Percentiles rank a stretch among this genome's conserved stretches.
Conservation (phyloP, 2,329 filamentous ascomycete genomes). For the Botryotinia convoluta region DNA sequence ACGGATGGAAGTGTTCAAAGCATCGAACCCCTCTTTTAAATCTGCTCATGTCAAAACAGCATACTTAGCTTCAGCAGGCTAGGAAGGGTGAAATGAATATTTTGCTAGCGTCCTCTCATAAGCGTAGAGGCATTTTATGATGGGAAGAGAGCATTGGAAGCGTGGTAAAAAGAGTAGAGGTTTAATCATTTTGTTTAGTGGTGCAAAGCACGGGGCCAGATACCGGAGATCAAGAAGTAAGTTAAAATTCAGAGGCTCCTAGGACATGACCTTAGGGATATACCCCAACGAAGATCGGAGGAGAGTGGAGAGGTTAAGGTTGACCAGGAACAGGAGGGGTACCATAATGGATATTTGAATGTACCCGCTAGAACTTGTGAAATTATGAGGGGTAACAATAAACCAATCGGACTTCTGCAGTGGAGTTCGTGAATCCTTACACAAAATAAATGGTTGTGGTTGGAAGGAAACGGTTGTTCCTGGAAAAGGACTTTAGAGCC, state of each 20-base stretch:
- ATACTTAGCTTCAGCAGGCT: background rate
- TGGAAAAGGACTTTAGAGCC: background rate
- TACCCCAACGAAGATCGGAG: constrained; percentile 43
- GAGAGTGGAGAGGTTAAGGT: constrained; percentile 34
- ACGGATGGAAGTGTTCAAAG: background rate
- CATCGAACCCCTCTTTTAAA: background rate
- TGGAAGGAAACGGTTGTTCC: background rate
- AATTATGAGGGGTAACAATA: constrained; percentile 48
- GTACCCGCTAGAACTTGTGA: constrained; percentile 23
- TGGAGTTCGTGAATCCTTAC: constrained; percentile 23
- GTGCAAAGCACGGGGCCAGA: constrained; percentile 28
- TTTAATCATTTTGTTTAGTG: background rate
- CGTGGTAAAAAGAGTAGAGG: background rate
- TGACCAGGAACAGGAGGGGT: constrained; percentile 41
- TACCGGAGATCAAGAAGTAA: constrained; percentile 38
- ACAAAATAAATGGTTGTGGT: background rate
- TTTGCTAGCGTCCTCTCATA: background rate
- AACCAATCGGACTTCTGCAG: constrained; percentile 37
- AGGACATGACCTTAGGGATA: constrained; percentile 47
- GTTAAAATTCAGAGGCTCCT: constrained; percentile 41
- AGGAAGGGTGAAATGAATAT: background rate
- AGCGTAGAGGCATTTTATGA: accelerated
- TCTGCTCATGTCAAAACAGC: background rate
- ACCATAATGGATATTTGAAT: constrained; percentile 27
- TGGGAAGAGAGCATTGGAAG: background rate